Evolutionary conservation across 1,284 basidiomycete genomes (phyloP).

Genomic region (Tilletia caries): DNA sequence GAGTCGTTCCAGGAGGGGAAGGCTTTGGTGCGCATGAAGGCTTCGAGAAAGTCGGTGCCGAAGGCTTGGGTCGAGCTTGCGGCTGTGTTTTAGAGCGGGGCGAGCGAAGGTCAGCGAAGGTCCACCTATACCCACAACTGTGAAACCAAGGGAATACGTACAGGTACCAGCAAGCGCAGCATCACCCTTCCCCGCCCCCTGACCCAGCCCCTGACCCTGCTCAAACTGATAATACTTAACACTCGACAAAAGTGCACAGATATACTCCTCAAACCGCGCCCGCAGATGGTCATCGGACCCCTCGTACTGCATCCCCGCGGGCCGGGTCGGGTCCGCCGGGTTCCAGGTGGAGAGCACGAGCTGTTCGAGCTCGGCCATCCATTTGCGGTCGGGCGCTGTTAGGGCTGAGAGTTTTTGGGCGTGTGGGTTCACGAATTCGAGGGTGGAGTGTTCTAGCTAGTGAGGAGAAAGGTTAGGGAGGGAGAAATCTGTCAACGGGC

Average conservation of each 20-base stretch:
- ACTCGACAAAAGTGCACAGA: constrained; percentile 44
- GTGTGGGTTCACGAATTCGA: constrained; percentile 60
- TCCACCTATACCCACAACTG: no score
- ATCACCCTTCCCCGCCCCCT: constrained; percentile 10
- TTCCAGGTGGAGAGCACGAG: constrained; percentile 50
- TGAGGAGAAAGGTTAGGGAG: no score
- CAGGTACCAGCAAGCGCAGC: constrained; percentile 14
- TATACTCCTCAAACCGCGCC: constrained; percentile 42
- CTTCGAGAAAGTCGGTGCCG: constrained; percentile 41
- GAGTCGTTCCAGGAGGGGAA: constrained; percentile 37
- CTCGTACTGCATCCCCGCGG: constrained; percentile 46
- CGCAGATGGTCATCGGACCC: constrained; percentile 52
- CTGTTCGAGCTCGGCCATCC: constrained; percentile 70
- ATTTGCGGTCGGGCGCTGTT: constrained; percentile 89
- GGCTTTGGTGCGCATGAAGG: constrained; percentile 38
- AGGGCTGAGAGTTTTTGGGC: constrained; percentile 74
- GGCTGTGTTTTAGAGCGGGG: constrained; percentile 5
- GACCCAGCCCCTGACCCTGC: no score
- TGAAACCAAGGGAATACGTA: not conserved
- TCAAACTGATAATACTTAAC: constrained; percentile 43
- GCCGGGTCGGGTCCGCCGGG: constrained; percentile 43
- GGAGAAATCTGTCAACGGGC: not conserved
- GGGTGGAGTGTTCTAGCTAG: constrained; percentile 36
- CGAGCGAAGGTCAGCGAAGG: no score
- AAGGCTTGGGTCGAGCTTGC: constrained; percentile 23